These are phyloP conservation scores for Punica granatum DNA, from an alignment of 345 rosid genomes.

Conservation along the genomic window DNA sequence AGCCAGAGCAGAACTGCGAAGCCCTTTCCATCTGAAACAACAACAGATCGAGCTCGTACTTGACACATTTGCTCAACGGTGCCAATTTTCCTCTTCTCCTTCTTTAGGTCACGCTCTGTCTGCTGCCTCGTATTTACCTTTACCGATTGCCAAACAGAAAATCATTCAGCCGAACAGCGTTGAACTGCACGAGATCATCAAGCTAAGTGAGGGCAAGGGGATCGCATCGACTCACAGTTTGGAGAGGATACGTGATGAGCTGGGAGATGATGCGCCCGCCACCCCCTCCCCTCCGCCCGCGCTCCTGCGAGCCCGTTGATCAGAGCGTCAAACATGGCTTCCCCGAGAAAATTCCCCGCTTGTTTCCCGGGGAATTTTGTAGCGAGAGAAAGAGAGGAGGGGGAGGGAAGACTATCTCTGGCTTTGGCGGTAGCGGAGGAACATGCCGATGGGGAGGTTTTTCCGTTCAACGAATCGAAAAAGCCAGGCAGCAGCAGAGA, in stretches of 20 bases:
- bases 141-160: constrained; percentile 1
- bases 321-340: constrained; percentile 84
- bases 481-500: not conserved
- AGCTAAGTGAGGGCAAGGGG: not conserved
- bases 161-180: constrained; percentile 3
- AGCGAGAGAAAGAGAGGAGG: not conserved
- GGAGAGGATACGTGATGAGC: constrained; percentile 89
- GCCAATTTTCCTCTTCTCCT: constrained; percentile 66
- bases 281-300: no score
- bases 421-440: constrained; percentile 16
- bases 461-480: constrained; percentile 14
- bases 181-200: not conserved
- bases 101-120: constrained; percentile 84
- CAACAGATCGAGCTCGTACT: constrained; percentile 26
- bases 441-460: not conserved
- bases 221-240: constrained; percentile 40
- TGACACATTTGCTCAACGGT: constrained; percentile 73
- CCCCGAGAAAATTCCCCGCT: not conserved
- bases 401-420: constrained; percentile 9
- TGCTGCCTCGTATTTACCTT: constrained; percentile 96
- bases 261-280: constrained; percentile 98
- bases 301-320: constrained; percentile 95
- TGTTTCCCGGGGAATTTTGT: no score
- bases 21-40: not conserved
- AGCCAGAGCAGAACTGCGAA: not conserved